phyloP scores from a whole-genome alignment of 2,329 filamentous ascomycete species.

The Stachybotrys elegans region DNA sequence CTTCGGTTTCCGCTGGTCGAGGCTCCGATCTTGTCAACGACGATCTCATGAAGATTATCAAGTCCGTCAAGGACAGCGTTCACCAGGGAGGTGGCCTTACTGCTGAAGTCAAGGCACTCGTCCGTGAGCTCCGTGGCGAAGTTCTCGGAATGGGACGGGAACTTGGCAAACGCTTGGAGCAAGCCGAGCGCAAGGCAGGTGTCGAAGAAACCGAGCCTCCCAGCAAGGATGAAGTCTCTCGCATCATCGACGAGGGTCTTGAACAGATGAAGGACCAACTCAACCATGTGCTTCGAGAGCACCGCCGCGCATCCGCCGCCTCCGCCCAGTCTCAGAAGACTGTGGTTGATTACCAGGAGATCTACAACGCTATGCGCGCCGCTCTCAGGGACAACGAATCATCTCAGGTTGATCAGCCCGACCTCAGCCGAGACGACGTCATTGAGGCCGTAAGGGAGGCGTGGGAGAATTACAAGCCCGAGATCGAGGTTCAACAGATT shows the following conservation, averaged over 20 bases:
- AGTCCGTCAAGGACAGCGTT: constrained; percentile 86
- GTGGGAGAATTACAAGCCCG: constrained; percentile 91
- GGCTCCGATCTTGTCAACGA: constrained; percentile 60
- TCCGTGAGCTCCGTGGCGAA: constrained; percentile 85
- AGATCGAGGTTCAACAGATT: constrained; percentile 85
- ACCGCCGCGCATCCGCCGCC: constrained; percentile 62
- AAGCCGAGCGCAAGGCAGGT: constrained; percentile 43
- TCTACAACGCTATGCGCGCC: constrained; percentile 78
- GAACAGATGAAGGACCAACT: constrained; percentile 81
- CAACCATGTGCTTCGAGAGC: constrained; percentile 71
- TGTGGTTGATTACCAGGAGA: constrained; percentile 70
- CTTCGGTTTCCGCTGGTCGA: constrained; percentile 35
- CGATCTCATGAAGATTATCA: constrained; percentile 77
- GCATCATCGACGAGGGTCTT: constrained; percentile 75
- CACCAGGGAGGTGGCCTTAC: constrained; percentile 83
- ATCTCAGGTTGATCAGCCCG: constrained; percentile 28
- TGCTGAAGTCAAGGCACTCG: constrained; percentile 84
- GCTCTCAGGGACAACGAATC: constrained; percentile 61
- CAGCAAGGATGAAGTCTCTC: constrained; percentile 64
- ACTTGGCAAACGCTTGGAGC: constrained; percentile 79
- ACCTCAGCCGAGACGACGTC: constrained; percentile 73
- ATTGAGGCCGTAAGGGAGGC: constrained; percentile 83
- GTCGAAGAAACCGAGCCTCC: constrained; percentile 44
- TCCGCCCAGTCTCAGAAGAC: constrained; percentile 57
- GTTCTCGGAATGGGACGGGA: constrained; percentile 93